Evolutionary conservation across 306 rosid genomes (phyloP).

Genomic region (Lathyrus sativus): DNA sequence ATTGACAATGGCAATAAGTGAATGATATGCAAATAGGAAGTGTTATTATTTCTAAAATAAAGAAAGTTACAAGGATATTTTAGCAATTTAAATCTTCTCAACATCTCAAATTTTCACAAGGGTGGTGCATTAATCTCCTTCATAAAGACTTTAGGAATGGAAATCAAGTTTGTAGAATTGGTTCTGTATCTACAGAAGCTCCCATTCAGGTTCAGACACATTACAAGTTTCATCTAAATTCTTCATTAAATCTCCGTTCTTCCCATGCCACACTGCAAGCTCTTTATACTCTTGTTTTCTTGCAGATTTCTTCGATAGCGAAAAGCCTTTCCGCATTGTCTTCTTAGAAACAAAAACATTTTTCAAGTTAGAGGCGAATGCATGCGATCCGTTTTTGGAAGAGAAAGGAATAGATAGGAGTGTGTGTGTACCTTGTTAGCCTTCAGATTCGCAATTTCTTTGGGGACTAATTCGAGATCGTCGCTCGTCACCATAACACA

Average conservation of each 20-base stretch:
- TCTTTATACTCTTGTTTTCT: constrained; percentile 86
- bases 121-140: constrained; percentile 27
- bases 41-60: constrained; percentile 1
- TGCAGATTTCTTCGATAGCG: constrained; percentile 56
- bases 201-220: constrained; percentile 78
- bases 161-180: constrained; percentile 13
- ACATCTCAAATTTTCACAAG: constrained; percentile 21
- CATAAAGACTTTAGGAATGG: constrained; percentile 29
- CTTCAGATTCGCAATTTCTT: constrained; percentile 35
- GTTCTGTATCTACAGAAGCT: constrained; percentile 58
- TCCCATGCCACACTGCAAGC: constrained; percentile 66
- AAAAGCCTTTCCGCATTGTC: constrained; percentile 53
- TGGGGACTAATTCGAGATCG: constrained; percentile 50
- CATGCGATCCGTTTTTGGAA: no score
- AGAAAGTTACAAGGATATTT: neutral
- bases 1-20: neutral
- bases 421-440: constrained; percentile 61
- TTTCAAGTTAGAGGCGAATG: constrained; percentile 16
- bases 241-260: constrained; percentile 30
- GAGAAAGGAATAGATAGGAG: neutral
- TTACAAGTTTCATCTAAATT: constrained; percentile 23
- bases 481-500: constrained; percentile 70
- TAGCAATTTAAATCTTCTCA: constrained; percentile 21
- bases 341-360: constrained; percentile 45
- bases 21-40: constrained; percentile 15